phyloP scores from a whole-genome alignment of 1,284 basidiomycete genomes.

The Pseudozyma thailandica region DNA sequence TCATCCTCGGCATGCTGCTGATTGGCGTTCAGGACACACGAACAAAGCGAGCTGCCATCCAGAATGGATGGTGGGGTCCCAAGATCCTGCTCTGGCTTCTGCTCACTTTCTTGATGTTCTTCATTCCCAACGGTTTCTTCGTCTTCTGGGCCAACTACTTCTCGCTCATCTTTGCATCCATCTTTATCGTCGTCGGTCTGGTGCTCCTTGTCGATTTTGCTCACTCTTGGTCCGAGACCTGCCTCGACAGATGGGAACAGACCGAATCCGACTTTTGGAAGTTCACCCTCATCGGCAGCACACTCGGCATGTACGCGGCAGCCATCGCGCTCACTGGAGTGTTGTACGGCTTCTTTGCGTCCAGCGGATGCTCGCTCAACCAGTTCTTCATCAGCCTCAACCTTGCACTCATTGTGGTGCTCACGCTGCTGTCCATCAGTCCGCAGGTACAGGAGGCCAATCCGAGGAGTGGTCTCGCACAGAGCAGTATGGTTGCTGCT shows the following conservation, averaged over 20 bases:
- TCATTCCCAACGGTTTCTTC: slow-evolving; percentile 93
- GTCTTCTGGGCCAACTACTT: slow-evolving; percentile 96
- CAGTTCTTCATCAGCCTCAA: slow-evolving; percentile 96
- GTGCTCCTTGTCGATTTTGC: slow-evolving; percentile 98
- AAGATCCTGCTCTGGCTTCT: slow-evolving; percentile 88
- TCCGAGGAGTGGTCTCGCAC: slow-evolving; percentile 91
- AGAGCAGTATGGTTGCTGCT: slow-evolving; percentile 93
- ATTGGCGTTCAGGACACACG: slow-evolving; percentile 89
- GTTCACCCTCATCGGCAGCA: slow-evolving; percentile 94
- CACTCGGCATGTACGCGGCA: slow-evolving; percentile 84
- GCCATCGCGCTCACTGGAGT: slow-evolving; percentile 85
- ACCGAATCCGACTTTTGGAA: slow-evolving; percentile 90
- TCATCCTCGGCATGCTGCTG: slow-evolving; percentile 80
- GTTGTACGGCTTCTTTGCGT: slow-evolving; percentile 91
- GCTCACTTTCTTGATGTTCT: slow-evolving; percentile 83
- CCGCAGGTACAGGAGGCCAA: slow-evolving; percentile 91
- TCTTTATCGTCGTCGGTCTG: slow-evolving; percentile 94
- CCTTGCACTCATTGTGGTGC: slow-evolving; percentile 80
- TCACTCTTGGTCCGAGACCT: slow-evolving; percentile 97
- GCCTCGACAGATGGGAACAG: slow-evolving; percentile 93
- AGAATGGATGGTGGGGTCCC: slow-evolving; percentile 99
- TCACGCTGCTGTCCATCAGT: slow-evolving; percentile 85
- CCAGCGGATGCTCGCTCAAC: slow-evolving; percentile 86
- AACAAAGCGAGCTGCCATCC: slow-evolving; percentile 89
- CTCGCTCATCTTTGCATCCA: slow-evolving; percentile 84